phyloP scores from a whole-genome alignment of 495 filamentous ascomycete genomes.

The Clavariopsis aquatica region DNA sequence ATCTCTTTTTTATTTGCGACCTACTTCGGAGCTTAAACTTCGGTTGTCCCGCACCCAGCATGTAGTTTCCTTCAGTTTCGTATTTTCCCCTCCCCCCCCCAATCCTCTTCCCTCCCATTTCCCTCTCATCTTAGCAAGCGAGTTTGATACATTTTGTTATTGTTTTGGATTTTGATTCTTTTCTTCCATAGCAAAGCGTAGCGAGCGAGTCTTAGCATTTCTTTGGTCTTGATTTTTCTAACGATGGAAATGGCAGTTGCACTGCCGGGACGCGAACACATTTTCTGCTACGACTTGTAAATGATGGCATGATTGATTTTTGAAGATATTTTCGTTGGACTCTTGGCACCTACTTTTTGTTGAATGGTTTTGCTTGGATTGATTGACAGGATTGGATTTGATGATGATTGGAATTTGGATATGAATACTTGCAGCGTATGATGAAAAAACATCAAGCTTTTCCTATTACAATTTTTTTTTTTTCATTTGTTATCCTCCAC shows the following conservation, averaged over 20 bases:
- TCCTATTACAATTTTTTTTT: not conserved
- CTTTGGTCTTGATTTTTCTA: slow-evolving; percentile 22
- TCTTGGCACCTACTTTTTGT: slow-evolving; percentile 3
- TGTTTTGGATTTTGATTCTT: slow-evolving; percentile 41
- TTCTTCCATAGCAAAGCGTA: slow-evolving; percentile 38
- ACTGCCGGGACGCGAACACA: slow-evolving; percentile 4
- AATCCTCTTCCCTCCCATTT: no score
- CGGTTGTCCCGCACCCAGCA: not conserved
- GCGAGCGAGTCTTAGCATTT: slow-evolving; percentile 39
- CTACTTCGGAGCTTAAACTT: not conserved
- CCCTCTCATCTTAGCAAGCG: slow-evolving; percentile 47
- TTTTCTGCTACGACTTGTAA: slow-evolving; percentile 32
- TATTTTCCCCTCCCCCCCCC: no score
- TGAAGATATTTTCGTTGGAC: slow-evolving; percentile 15
- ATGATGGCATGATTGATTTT: slow-evolving; percentile 24
- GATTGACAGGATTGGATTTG: not conserved
- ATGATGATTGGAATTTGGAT: slow-evolving; percentile 9
- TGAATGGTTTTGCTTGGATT: not conserved
- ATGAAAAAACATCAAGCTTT: not conserved
- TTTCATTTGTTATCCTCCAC: no score
- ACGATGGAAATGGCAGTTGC: slow-evolving; percentile 11
- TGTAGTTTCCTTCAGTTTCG: slow-evolving; percentile 13
- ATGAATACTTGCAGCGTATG: slow-evolving; percentile 1
- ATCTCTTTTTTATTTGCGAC: no score
- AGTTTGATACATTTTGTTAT: slow-evolving; percentile 39